phyloP scores from a whole-genome alignment of 352 stramenopile genomes.

The Phytophthora pseudosyringae region DNA sequence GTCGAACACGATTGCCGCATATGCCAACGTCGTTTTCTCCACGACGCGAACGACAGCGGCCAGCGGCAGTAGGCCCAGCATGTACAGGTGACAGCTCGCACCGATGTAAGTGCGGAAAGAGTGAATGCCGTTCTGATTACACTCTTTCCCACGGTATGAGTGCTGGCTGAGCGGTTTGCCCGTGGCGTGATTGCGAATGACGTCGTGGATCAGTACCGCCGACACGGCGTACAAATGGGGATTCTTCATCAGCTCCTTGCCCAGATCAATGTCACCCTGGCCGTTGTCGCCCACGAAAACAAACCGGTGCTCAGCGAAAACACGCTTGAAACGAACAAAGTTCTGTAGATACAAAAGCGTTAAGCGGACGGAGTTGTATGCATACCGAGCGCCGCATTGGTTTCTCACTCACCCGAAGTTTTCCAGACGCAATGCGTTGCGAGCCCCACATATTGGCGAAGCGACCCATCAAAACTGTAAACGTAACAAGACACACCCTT shows the following conservation, averaged over 20 bases:
- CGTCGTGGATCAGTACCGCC: conserved; percentile 80
- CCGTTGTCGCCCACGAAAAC: conserved; percentile 87
- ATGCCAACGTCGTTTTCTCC: conserved; percentile 60
- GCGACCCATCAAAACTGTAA: conserved; percentile 72
- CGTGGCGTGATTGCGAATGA: conserved; percentile 73
- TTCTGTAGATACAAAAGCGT: conserved; percentile 43
- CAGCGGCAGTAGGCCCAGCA: conserved; percentile 53
- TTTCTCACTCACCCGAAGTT: conserved; percentile 54
- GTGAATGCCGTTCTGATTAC: conserved; percentile 65
- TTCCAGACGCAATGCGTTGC: conserved; percentile 69
- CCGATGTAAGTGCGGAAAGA: conserved; percentile 85
- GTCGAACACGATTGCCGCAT: conserved; percentile 73
- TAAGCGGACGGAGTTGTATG: neutral
- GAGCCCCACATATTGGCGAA: conserved; percentile 72
- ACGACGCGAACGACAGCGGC: conserved; percentile 67
- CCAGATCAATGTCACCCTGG: conserved; percentile 82
- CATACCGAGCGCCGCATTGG: neutral
- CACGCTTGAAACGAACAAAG: conserved; percentile 72
- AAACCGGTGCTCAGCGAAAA: conserved; percentile 80
- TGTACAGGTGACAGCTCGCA: conserved; percentile 64
- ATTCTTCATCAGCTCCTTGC: conserved; percentile 67
- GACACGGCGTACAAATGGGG: conserved; percentile 61
- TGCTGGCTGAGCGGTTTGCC: conserved; percentile 27
- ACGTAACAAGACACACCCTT: neutral
- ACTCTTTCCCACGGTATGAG: conserved; percentile 76